Percentiles rank a stretch among this genome's conserved stretches.
Evolutionary conservation across 441 rosid species (phyloP).

Genomic region (Croton setiger): DNA sequence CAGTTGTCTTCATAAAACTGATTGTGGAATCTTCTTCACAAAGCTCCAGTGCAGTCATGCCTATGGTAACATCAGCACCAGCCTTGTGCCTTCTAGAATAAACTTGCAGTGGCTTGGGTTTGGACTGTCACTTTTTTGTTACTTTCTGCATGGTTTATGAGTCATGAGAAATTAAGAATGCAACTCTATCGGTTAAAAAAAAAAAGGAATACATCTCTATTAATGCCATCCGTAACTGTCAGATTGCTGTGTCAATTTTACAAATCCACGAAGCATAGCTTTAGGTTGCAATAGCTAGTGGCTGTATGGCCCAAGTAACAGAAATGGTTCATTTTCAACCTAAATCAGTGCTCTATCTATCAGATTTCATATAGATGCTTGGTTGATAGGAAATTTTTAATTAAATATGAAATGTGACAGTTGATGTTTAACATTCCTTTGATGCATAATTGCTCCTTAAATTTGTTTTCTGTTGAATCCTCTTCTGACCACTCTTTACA

Average conservation of each 20-base stretch:
- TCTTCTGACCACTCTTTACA: constrained; percentile 13
- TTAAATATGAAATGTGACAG: background rate
- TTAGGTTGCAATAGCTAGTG: background rate
- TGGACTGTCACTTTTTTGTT: background rate
- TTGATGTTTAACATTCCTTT: constrained; percentile 1
- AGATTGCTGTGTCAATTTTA: background rate
- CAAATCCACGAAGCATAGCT: constrained; percentile 6
- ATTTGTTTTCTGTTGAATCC: constrained; percentile 3
- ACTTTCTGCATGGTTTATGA: background rate
- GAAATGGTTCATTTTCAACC: background rate
- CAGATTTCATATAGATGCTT: background rate
- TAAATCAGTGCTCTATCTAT: constrained; percentile 1
- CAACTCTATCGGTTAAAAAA: too few relatives aligned
- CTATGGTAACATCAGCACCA: too few relatives aligned
- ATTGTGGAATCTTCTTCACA: too few relatives aligned
- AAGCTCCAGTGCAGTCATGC: too few relatives aligned
- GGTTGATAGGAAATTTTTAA: background rate
- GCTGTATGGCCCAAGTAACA: background rate
- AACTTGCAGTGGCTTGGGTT: too few relatives aligned
- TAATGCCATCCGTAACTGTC: background rate
- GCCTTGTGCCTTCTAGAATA: too few relatives aligned
- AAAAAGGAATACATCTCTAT: background rate
- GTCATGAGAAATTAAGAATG: background rate
- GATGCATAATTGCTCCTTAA: constrained; percentile 15
- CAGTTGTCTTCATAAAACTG: too few relatives aligned